Base-by-base conservation (phyloP, 257 asterid species). In the Marsdenia floribunda region DNA sequence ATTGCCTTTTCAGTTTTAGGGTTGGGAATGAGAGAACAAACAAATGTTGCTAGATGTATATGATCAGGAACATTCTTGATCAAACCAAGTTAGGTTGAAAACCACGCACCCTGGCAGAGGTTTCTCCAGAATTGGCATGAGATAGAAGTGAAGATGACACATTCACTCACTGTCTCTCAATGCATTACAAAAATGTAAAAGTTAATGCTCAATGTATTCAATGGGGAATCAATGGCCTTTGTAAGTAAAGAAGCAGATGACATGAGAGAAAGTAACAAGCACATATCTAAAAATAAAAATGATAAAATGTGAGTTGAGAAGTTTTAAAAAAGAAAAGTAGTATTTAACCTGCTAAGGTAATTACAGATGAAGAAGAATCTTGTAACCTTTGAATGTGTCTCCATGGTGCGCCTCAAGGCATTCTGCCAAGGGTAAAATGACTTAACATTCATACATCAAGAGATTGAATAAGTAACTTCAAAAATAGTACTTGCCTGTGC, bases 391-490 rank as follows among this genome's bases (percentile, higher is more conserved):
- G 99, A 87, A 86, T 92, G 85, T 15, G 97, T 94, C 80, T 94
- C 99, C 99, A 92, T 94, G 16, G 99, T 92, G 66, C 98, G 99
- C 42, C 98, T 85, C 86, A 94, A 78, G 72, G 99, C 99, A 86
- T 94, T 94, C 97, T 94, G 87, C 85, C 78, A 77, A 79, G n/a
- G 44, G 24, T 74, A 11, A 78, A 57, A 61, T 59, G 59, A 55
- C 65, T 22, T 55, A 22, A 71, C 66, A 37, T 58, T 22, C 47
- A 50, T 57, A 70, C 18, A 35, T 52, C 10, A 50, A 38, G 52
- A 53, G 44, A 65, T 33, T 9, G 50, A 59, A 53, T 21, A 44
- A 44, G 15, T 1, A 14, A 61, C 29, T 66, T 26, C 72, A 74
- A 63, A 53, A 35, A 10, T 44, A 16, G 71, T 55, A 86, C 92